Evolutionary conservation across 192 early-diverging fungal species (phyloP).

Genomic region (Backusella macrospora): DNA sequence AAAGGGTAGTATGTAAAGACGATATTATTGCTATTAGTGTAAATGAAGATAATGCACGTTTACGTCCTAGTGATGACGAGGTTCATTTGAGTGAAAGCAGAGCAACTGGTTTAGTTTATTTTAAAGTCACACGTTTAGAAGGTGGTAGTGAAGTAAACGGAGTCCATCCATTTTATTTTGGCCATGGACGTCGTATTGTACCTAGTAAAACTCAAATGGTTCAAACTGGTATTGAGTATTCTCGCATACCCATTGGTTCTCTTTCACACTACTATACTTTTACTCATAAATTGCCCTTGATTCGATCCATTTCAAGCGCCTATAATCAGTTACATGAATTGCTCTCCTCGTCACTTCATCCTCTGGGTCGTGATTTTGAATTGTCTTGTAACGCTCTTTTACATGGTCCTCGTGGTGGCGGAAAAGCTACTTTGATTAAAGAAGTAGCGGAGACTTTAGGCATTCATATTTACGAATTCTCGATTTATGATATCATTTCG

Average conservation of each 20-base stretch:
- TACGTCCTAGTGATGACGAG: slow-evolving; percentile 42
- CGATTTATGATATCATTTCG: slow-evolving; percentile 76
- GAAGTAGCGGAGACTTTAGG: slow-evolving; percentile 73
- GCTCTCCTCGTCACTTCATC: slow-evolving; percentile 72
- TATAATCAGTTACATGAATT: slow-evolving; percentile 59
- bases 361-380: slow-evolving; percentile 65
- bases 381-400: slow-evolving; percentile 74
- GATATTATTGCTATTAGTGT: slow-evolving; percentile 68
- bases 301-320: slow-evolving; percentile 40
- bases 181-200: slow-evolving; percentile 47
- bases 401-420: slow-evolving; percentile 81
- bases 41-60: slow-evolving; percentile 60
- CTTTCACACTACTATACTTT: slow-evolving; percentile 35
- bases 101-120: slow-evolving; percentile 31
- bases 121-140: slow-evolving; percentile 52
- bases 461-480: slow-evolving; percentile 76
- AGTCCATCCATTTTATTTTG: slow-evolving; percentile 37
- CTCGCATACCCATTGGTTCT: slow-evolving; percentile 52
- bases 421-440: slow-evolving; percentile 74
- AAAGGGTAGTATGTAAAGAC: slow-evolving; percentile 67
- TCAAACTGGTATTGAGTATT: slow-evolving; percentile 65
- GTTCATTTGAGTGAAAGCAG: background rate
- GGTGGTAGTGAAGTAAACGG: background rate
- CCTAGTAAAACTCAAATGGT: slow-evolving; percentile 60
- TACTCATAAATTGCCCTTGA: slow-evolving; percentile 36